phyloP scores from a whole-genome alignment of 2,329 filamentous ascomycete genomes.

The Trichoderma oligosporum region DNA sequence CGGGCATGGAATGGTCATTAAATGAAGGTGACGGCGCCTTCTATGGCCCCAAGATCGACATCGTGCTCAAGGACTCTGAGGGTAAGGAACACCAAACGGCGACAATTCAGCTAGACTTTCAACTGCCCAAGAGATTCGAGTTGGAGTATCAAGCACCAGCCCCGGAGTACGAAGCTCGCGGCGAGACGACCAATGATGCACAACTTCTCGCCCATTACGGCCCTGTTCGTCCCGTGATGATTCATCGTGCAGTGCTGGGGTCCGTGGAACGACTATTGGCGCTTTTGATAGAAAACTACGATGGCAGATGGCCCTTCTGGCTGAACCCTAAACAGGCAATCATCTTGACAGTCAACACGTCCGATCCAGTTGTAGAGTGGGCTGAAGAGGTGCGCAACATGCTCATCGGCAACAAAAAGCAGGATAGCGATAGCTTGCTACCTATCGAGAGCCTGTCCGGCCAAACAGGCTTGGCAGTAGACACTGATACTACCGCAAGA shows the following conservation, averaged over 20 bases:
- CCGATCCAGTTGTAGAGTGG: constrained; percentile 49
- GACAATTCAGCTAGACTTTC: constrained; percentile 86
- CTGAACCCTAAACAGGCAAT: constrained; percentile 75
- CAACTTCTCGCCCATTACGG: constrained; percentile 50
- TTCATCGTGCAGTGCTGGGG: constrained; percentile 80
- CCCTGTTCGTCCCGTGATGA: constrained; percentile 67
- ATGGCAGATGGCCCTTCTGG: constrained; percentile 83
- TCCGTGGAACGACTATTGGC: constrained; percentile 83
- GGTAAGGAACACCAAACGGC: constrained; percentile 87
- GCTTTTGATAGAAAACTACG: constrained; percentile 77
- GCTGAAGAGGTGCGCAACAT: constrained; percentile 46
- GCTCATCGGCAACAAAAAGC: constrained; percentile 44
- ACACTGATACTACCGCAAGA: constrained; percentile 62
- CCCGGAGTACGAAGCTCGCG: constrained; percentile 56
- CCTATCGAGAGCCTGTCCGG: constrained; percentile 44
- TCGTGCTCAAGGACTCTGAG: constrained; percentile 72
- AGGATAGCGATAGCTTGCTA: constrained; percentile 30
- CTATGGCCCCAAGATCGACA: constrained; percentile 89
- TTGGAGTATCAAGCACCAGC: constrained; percentile 70
- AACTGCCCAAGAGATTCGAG: constrained; percentile 77
- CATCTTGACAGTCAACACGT: constrained; percentile 68
- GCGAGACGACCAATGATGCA: constrained; percentile 48
- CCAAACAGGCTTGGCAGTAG: constrained; percentile 62
- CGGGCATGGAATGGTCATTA: constrained; percentile 67
- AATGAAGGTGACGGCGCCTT: constrained; percentile 85